These are phyloP conservation scores for Talaromyces sp. DNA, from an alignment of 2,329 filamentous ascomycete species.

Conservation along the genomic window DNA sequence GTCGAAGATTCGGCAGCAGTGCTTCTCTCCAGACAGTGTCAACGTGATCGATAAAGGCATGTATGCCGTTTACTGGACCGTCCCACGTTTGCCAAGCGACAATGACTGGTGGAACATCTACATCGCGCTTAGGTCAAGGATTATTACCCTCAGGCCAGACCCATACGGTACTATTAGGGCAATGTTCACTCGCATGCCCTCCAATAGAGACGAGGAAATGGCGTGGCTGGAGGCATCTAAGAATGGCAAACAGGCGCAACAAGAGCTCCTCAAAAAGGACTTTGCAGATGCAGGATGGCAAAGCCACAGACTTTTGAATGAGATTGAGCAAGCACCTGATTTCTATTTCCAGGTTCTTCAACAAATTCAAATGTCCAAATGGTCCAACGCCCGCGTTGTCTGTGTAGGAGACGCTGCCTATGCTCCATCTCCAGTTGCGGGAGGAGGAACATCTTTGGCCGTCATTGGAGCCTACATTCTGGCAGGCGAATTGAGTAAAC, in stretches of 20 bases:
- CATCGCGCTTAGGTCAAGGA: conserved; percentile 29
- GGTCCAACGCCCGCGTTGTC: conserved; percentile 44
- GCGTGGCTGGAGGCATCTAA: conserved; percentile 31
- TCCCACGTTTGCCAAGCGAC: conserved; percentile 19
- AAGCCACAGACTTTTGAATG: conserved; percentile 39
- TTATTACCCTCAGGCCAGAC: conserved; percentile 24
- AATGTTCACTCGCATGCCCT: conserved; percentile 30
- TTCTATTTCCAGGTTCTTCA: conserved; percentile 45
- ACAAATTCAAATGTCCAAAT: conserved; percentile 41
- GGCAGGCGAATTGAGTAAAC: conserved; percentile 22
- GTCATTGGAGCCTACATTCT: conserved; percentile 37
- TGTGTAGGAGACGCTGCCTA: conserved; percentile 53
- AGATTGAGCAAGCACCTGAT: conserved; percentile 25
- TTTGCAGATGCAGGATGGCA: conserved; percentile 45
- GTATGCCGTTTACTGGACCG: conserved; percentile 34
- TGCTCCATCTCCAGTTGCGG: conserved; percentile 45
- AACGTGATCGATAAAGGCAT: conserved; percentile 14
- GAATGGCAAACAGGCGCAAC: conserved; percentile 31
- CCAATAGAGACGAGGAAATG: conserved; percentile 29
- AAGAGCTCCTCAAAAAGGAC: conserved; percentile 32
- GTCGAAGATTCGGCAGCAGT: conserved; percentile 19
- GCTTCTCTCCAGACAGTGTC: conserved; percentile 14
- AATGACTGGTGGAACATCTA: conserved; percentile 32
- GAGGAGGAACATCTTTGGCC: conserved; percentile 48
- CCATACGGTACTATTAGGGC: not conserved